phyloP scores from a whole-genome alignment of 495 filamentous ascomycete genomes.

The Podospora pseudoanserina region DNA sequence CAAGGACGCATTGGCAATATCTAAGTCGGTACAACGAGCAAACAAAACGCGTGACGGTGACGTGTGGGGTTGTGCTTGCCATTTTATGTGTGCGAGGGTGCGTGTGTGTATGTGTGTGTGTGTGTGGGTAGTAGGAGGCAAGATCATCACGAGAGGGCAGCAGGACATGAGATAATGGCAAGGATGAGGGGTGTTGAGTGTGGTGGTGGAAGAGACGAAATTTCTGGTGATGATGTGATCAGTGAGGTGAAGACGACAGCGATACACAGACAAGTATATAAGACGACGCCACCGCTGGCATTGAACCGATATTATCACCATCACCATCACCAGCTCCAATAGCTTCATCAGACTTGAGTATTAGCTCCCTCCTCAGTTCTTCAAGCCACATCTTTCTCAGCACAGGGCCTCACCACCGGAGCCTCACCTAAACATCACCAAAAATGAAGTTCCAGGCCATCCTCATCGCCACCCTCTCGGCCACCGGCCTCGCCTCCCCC shows the following conservation, averaged over 20 bases:
- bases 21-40: constrained; percentile 9
- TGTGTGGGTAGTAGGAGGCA: not conserved
- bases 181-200: not conserved
- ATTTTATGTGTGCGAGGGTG: not conserved
- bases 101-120: not conserved
- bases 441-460: constrained; percentile 24
- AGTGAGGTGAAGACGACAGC: not conserved
- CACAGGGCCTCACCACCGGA: not conserved
- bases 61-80: not conserved
- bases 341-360: not conserved
- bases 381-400: not conserved
- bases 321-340: not conserved
- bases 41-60: constrained; percentile 12
- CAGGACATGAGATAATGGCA: not conserved
- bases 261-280: constrained; percentile 4
- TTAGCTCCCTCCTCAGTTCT: constrained; percentile 1
- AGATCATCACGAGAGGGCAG: constrained; percentile 13
- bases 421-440: not conserved
- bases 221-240: not conserved
- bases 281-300: not conserved
- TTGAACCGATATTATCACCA: not conserved
- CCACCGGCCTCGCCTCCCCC: constrained; percentile 17
- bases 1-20: constrained; percentile 1
- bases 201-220: not conserved
- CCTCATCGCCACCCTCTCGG: constrained; percentile 15